Conservation (phyloP, 768 basidiomycete genomes). For the Ramaria sp. region DNA sequence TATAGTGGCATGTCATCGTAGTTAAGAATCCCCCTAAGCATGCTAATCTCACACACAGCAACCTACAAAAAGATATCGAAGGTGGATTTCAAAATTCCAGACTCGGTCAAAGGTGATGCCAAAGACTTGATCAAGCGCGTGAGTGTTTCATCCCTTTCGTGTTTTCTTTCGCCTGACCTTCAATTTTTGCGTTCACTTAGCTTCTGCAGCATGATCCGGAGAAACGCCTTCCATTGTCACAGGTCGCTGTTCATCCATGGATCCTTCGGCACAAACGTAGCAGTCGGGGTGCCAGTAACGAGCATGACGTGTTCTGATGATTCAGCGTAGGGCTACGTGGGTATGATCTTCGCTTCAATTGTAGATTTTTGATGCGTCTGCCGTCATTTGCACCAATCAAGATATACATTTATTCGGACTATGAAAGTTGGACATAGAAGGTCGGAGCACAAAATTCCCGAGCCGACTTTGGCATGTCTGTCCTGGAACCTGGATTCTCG, state of each 20-base stretch:
- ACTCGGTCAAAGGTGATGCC: slow-evolving; percentile 48
- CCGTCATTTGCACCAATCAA: too few species aligned
- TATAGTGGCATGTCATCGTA: slow-evolving; percentile 46
- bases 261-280: slow-evolving; percentile 34
- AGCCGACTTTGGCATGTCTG: too few species aligned
- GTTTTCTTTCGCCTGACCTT: background rate
- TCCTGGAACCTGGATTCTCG: too few species aligned
- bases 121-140: slow-evolving; percentile 56
- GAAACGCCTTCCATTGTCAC: slow-evolving; percentile 58
- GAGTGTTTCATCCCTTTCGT: slow-evolving; percentile 14
- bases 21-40: background rate
- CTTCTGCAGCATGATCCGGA: slow-evolving; percentile 73
- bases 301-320: background rate
- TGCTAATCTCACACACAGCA: slow-evolving; percentile 31
- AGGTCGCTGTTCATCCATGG: slow-evolving; percentile 82
- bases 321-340: too few species aligned
- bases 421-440: too few species aligned
- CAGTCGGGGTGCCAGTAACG: background rate
- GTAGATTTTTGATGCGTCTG: too few species aligned
- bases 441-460: too few species aligned
- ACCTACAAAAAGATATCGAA: slow-evolving; percentile 84
- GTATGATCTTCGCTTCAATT: too few species aligned
- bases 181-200: slow-evolving; percentile 28
- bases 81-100: slow-evolving; percentile 68
- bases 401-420: too few species aligned